Base-by-base conservation (phyloP, 164 flowering plant species). In the Chloranthus sessilifolius region DNA sequence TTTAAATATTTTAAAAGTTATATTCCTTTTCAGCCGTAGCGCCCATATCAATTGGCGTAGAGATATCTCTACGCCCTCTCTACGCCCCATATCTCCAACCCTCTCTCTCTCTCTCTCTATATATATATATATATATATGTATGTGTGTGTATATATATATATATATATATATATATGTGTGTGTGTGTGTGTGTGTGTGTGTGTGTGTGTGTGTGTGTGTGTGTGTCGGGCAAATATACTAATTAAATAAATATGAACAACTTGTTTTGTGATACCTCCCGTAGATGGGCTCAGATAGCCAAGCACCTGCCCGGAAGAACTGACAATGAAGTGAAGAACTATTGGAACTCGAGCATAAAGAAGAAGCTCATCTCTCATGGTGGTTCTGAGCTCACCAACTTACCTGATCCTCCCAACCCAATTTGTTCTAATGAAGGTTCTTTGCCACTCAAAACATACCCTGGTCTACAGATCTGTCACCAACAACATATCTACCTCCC, bases 251-350 rank as follows among this genome's bases (percentile, higher is more conserved):
- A 24, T 11, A 58, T 33, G 15, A 8, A 21, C 4, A 27, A n/a
- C n/a, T 20, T 64, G 38, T 8, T 34, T 14, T 37, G 16, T 50
- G 33, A 16, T 4, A 15, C 23, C 16, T 48, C 10, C 55, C 1
- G 38, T 64, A 89, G 95, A 56, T 89, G 97, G 97, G 87, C 97
- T 40, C 95, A 85, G 51, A 89, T 89, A 56, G 97, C 97, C 3
- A 85, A 75, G 60, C 78, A 82, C 37, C 62, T 89, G 6, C 95
- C 92, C 3, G 95, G 97, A 61, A 85, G 97, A 72, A 85, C 97
- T 53, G 97, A 88, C 52, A 88, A 88, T 53, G 97, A 88, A 59
- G 88, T 88, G 59, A 89, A 89, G 82, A 89, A 89, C 53, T 85
- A 83, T 46, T 89, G 95, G 95, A 85, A 89, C 56, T 85, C 97